Conservation (phyloP, 140 eudicot genomes). For the Erigeron philadelphicus region DNA sequence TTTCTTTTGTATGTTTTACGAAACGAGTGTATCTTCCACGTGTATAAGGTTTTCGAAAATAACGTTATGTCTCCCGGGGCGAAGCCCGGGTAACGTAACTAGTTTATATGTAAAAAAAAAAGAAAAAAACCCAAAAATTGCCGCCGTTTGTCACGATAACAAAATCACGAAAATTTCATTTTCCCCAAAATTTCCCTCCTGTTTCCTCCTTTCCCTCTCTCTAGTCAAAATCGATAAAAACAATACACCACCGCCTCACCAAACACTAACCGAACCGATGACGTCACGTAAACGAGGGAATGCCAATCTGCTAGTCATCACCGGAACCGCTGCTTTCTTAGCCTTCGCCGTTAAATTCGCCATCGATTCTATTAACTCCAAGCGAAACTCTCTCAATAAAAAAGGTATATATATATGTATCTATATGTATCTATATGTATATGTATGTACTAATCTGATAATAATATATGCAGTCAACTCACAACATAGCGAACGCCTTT, state of each 20-base stretch:
- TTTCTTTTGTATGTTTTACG: too few species aligned
- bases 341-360: constrained; percentile 71
- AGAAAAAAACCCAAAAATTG: too few species aligned
- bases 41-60: too few species aligned
- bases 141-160: too few species aligned
- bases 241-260: constrained; percentile 28
- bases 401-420: constrained; percentile 32
- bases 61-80: too few species aligned
- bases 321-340: constrained; percentile 80
- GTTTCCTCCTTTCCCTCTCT: constrained; percentile 25
- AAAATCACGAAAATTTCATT: background rate
- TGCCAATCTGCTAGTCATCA: constrained; percentile 53
- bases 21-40: too few species aligned
- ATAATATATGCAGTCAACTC: too few species aligned
- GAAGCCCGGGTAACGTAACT: too few species aligned
- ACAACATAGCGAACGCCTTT: too few species aligned
- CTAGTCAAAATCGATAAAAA: constrained; percentile 30
- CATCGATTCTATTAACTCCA: constrained; percentile 43
- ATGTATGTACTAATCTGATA: too few species aligned
- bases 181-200: constrained; percentile 67
- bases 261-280: constrained; percentile 26
- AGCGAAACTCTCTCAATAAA: constrained; percentile 41
- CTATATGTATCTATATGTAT: background rate
- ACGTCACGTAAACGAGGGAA: constrained; percentile 36
- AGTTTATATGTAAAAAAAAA: too few species aligned